phyloP scores from a whole-genome alignment of 768 basidiomycete species.

The Obba rivulosa region DNA sequence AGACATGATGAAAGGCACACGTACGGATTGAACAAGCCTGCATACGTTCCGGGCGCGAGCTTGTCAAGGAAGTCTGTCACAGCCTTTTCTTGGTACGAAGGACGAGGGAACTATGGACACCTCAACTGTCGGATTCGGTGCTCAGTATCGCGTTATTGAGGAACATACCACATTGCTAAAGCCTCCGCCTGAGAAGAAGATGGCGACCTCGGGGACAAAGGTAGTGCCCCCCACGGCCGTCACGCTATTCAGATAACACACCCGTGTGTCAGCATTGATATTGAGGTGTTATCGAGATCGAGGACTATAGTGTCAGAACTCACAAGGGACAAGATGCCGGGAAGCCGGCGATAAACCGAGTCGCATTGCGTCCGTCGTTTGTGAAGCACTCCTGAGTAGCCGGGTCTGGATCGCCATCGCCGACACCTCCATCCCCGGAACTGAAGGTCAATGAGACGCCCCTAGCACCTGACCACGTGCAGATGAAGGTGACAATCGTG shows the following conservation, averaged over 20 bases:
- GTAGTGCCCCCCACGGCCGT: constrained; percentile 68
- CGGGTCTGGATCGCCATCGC: constrained; percentile 53
- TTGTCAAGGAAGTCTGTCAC: constrained; percentile 36
- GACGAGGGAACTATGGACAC: constrained; percentile 41
- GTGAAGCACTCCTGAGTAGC: constrained; percentile 47
- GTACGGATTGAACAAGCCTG: constrained; percentile 57
- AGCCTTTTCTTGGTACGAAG: constrained; percentile 44
- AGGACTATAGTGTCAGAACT: constrained; percentile 4
- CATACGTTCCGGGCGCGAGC: constrained; percentile 44
- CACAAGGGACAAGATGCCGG: constrained; percentile 48
- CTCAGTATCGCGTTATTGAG: neutral
- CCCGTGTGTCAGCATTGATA: neutral
- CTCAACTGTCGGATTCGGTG: neutral
- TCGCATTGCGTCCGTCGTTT: constrained; percentile 52
- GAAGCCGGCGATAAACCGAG: constrained; percentile 49
- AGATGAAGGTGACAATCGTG: neutral
- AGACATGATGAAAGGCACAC: constrained; percentile 12
- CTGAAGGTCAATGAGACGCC: constrained; percentile 62
- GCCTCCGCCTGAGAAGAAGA: constrained; percentile 64
- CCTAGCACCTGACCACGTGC: constrained; percentile 42
- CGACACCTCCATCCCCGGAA: constrained; percentile 67
- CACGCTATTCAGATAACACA: constrained; percentile 36
- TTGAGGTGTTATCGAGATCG: neutral
- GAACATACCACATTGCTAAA: constrained; percentile 61
- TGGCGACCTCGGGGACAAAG: constrained; percentile 53